A percentile compares a stretch with the other conserved stretches of the same genome.
phyloP scores from a whole-genome alignment of 1,139 yeast species.

The Suhomyces panamericanus region DNA sequence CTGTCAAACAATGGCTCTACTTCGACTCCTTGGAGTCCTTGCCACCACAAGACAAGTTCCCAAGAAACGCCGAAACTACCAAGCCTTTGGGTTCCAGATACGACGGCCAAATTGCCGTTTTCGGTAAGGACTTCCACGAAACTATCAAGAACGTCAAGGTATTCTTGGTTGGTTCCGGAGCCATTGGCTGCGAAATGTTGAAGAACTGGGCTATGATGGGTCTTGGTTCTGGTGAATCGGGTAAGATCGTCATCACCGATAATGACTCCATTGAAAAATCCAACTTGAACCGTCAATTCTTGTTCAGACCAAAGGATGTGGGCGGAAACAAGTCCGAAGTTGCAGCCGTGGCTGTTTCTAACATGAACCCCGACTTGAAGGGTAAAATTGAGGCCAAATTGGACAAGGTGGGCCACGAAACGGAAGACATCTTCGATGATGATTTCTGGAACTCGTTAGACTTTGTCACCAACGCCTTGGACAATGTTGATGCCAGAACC shows the following conservation, averaged over 20 bases:
- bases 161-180: slow-evolving; percentile 96
- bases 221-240: slow-evolving; percentile 86
- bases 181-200: slow-evolving; percentile 98
- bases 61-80: slow-evolving; percentile 70
- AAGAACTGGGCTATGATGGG: slow-evolving; percentile 99
- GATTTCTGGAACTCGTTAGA: slow-evolving; percentile 84
- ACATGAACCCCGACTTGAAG: slow-evolving; percentile 79
- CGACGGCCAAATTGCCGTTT: slow-evolving; percentile 91
- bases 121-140: slow-evolving; percentile 78
- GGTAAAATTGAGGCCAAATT: slow-evolving; percentile 75
- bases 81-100: slow-evolving; percentile 80
- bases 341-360: slow-evolving; percentile 80
- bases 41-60: slow-evolving; percentile 57
- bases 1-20: slow-evolving; percentile 87
- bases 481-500: slow-evolving; percentile 96
- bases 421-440: slow-evolving; percentile 84
- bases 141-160: slow-evolving; percentile 73
- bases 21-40: slow-evolving; percentile 92
- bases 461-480: slow-evolving; percentile 93
- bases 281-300: slow-evolving; percentile 91
- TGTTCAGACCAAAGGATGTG: slow-evolving; percentile 92
- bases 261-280: slow-evolving; percentile 95
- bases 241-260: slow-evolving; percentile 84
- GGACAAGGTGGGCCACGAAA: slow-evolving; percentile 92
- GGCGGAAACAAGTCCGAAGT: slow-evolving; percentile 89